Evolutionary conservation across 2,329 filamentous ascomycete species (phyloP).

Genomic region (Scedosporium boydii): DNA sequence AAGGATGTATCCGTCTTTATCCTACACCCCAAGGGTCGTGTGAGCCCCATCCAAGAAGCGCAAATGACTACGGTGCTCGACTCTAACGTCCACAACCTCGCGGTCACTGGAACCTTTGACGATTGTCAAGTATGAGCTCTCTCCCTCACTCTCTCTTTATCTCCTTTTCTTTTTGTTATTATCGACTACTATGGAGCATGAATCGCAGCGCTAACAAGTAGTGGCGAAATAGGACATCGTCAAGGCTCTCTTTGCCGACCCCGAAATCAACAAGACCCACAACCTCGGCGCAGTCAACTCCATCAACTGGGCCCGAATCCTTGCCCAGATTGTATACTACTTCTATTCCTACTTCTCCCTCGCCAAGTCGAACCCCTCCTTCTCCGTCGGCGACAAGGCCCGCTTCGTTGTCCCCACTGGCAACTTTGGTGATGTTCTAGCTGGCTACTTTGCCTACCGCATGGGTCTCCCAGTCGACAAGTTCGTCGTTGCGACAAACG

Average conservation of each 20-base stretch:
- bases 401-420: slow-evolving; percentile 89
- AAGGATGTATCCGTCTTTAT: slow-evolving; percentile 97
- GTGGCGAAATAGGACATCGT: slow-evolving; percentile 60
- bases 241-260: slow-evolving; percentile 83
- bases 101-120: slow-evolving; percentile 85
- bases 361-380: slow-evolving; percentile 45
- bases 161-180: not conserved
- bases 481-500: slow-evolving; percentile 88
- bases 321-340: slow-evolving; percentile 96
- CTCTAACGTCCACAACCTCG: slow-evolving; percentile 83
- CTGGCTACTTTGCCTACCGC: slow-evolving; percentile 81
- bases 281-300: slow-evolving; percentile 91
- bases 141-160: not conserved
- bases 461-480: slow-evolving; percentile 87
- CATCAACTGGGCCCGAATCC: slow-evolving; percentile 91
- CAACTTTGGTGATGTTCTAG: slow-evolving; percentile 93
- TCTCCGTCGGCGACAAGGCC: slow-evolving; percentile 58
- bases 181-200: not conserved
- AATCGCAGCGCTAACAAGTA: not conserved
- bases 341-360: slow-evolving; percentile 90
- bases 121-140: slow-evolving; percentile 65
- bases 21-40: slow-evolving; percentile 80
- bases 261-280: slow-evolving; percentile 70
- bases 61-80: slow-evolving; percentile 96
- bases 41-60: slow-evolving; percentile 85